Conservation (phyloP, 331 rosid genomes). For the Pyracantha coccinea region DNA sequence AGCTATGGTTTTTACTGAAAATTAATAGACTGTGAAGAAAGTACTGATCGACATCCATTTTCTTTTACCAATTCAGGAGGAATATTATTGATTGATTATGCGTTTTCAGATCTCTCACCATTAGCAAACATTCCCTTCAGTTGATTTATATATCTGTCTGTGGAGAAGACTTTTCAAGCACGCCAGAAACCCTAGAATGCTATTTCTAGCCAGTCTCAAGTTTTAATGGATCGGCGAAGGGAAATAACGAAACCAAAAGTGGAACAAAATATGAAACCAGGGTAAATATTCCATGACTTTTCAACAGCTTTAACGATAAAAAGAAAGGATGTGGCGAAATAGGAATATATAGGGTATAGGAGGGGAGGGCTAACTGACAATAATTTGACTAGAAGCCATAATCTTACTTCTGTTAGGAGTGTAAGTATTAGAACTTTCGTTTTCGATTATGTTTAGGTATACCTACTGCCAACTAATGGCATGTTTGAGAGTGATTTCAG, state of each 20-base stretch:
- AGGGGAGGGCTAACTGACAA: no score
- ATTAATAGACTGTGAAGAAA: not conserved
- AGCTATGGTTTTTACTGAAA: not conserved
- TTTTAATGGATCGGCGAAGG: not conserved
- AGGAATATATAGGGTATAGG: no score
- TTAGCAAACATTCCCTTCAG: not conserved
- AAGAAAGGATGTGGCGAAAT: no score
- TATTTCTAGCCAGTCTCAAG: not conserved
- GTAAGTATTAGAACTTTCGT: no score
- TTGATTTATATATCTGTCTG: not conserved
- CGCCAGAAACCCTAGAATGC: not conserved
- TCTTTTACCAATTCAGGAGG: not conserved
- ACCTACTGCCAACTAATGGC: no score
- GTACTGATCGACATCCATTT: not conserved
- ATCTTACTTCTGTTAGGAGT: no score
- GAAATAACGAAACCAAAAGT: not conserved
- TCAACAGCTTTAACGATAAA: no score
- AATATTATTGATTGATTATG: not conserved
- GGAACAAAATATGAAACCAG: no score
- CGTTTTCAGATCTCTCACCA: not conserved
- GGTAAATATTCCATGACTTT: no score
- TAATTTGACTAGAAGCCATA: no score
- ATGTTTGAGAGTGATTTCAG: no score
- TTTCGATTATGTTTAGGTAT: no score
- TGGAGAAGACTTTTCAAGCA: not conserved